phyloP scores from a whole-genome alignment of 225 moss, liverwort and hornwort genomes.

The Physcomitrium patens region DNA sequence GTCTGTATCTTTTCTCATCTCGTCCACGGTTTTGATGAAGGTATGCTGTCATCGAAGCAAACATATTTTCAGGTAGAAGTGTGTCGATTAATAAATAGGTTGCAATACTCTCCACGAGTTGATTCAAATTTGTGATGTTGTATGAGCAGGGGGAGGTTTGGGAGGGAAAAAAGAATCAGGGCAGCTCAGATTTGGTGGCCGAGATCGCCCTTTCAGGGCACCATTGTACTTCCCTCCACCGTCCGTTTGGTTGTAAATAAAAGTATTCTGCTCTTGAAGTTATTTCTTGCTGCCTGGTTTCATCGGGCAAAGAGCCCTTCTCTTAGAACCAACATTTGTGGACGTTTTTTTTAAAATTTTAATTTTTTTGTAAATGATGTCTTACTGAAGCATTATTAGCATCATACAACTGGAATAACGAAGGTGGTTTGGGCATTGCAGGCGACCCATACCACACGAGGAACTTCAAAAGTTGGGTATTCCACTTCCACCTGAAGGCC shows the following conservation, averaged over 20 bases:
- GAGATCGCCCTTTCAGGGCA: constrained; percentile 96
- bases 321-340: background rate
- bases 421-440: constrained; percentile 36
- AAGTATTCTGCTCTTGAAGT: background rate
- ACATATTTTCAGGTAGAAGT: background rate
- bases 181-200: constrained; percentile 95
- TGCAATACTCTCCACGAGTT: background rate
- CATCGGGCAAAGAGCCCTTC: background rate
- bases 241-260: constrained; percentile 2
- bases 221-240: constrained; percentile 62
- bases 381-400: constrained; percentile 8
- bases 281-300: constrained; percentile 6
- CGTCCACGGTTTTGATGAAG: constrained; percentile 4
- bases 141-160: constrained; percentile 82
- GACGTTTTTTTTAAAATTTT: background rate
- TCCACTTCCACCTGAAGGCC: constrained; percentile 69
- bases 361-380: background rate
- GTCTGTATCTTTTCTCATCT: background rate
- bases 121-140: constrained; percentile 26
- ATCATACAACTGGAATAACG: constrained; percentile 29
- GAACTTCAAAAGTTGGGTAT: constrained; percentile 65
- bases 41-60: background rate
- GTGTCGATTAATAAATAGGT: background rate
- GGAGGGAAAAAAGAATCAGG: constrained; percentile 97
- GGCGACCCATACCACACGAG: constrained; percentile 61